Evolutionary conservation across 2,329 filamentous ascomycete genomes (phyloP).

Genomic region (Zymoseptoria passerinii): DNA sequence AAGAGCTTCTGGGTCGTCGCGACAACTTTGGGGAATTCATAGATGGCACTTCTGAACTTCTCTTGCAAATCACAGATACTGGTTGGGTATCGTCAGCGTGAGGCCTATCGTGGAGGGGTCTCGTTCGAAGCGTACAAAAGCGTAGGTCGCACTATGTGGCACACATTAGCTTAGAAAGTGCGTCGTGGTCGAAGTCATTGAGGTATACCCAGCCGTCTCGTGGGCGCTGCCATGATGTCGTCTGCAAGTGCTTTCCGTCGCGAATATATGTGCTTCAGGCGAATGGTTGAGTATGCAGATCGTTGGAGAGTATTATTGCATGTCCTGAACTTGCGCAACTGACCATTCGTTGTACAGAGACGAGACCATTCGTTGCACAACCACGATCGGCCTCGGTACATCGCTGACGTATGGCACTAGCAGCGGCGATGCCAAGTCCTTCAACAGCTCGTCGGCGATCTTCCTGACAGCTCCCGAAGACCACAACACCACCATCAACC

Average conservation of each 20-base stretch:
- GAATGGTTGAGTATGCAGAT: neutral
- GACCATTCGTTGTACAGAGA: no score
- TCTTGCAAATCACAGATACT: slow-evolving; percentile 95
- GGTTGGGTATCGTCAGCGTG: slow-evolving; percentile 6
- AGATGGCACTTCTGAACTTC: slow-evolving; percentile 76
- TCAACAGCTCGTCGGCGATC: no score
- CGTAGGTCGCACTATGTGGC: slow-evolving; percentile 3
- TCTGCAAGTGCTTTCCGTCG: no score
- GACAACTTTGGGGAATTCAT: slow-evolving; percentile 71
- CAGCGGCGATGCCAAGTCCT: no score
- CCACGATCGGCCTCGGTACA: no score
- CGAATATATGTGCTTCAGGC: neutral
- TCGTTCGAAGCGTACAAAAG: slow-evolving; percentile 13
- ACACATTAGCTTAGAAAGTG: slow-evolving; percentile 2
- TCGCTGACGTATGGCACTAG: no score
- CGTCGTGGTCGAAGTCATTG: neutral
- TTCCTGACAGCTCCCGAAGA: no score
- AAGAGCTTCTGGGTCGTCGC: slow-evolving; percentile 46
- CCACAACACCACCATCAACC: no score
- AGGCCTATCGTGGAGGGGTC: neutral
- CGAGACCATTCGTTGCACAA: no score
- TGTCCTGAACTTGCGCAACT: no score
- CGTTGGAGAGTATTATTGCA: no score
- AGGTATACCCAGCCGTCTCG: slow-evolving; percentile 17
- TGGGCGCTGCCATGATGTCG: slow-evolving; percentile 12